Conservation (phyloP, 2,329 filamentous ascomycete species). For the Microthyrium microscopicum region DNA sequence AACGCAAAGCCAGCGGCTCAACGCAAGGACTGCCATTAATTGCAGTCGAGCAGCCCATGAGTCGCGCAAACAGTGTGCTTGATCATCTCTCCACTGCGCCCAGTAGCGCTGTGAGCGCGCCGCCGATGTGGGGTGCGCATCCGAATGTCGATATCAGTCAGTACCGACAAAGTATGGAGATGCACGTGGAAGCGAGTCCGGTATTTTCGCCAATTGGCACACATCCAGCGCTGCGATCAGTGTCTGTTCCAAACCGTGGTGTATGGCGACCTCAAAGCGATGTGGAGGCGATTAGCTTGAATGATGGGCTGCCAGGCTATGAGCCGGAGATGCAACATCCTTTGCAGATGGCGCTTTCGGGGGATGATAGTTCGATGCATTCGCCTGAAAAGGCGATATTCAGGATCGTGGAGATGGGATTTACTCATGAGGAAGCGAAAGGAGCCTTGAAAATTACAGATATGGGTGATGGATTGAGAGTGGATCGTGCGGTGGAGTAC, state of each 20-base stretch:
- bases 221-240: too few species aligned
- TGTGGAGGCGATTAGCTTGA: too few species aligned
- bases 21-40: slow-evolving; percentile 19
- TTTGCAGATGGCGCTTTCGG: background rate
- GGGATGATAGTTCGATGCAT: slow-evolving; percentile 23
- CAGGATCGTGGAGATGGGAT: slow-evolving; percentile 43
- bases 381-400: slow-evolving; percentile 40
- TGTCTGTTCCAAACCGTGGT: too few species aligned
- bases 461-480: slow-evolving; percentile 39
- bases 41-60: slow-evolving; percentile 23
- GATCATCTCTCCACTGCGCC: background rate
- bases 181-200: too few species aligned
- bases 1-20: slow-evolving; percentile 17
- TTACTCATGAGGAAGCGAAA: slow-evolving; percentile 36
- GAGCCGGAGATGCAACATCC: too few species aligned
- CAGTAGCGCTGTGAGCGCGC: too few species aligned
- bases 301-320: too few species aligned
- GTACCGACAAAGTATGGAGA: too few species aligned
- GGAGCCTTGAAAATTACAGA: slow-evolving; percentile 43
- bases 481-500: slow-evolving; percentile 39
- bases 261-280: too few species aligned
- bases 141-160: too few species aligned
- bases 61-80: slow-evolving; percentile 21
- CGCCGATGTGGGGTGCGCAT: too few species aligned
- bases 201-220: too few species aligned